Evolutionary conservation across 1,139 yeast genomes (phyloP), one percentile per base, ranked within the genome.

Genomic region (Suhomyces chickasaworum): DNA sequence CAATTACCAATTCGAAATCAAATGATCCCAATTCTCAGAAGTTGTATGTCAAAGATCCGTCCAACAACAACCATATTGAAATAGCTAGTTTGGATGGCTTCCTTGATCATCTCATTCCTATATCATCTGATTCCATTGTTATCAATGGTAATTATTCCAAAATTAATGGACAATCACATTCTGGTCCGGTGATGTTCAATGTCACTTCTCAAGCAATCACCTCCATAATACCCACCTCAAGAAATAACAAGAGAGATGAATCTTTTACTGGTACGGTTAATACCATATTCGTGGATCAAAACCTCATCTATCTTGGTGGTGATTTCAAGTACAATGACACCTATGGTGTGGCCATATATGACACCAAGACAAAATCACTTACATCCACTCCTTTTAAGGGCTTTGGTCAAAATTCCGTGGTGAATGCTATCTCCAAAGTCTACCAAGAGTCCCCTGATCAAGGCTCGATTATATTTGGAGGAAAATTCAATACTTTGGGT

Each of bases 231-330:
- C 51, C 61, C 3, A 27, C 54, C 10, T 34, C 56, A 5, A 44
- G 56, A 4, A 45, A 40, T 16, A 25, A 30, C 20, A 61, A 59
- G 45, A 47, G 63, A 39, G 54, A 56, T 44, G 36, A 53, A 56
- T 55, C 48, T 52, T 57, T 52, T 64, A 55, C 67, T 33, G 95
- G 95, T 1, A 57, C 71, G 0, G 80, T 86, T 4, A 68, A 66
- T 18, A 69, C 88, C 0, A 71, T 83, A 1, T 76, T 71, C 57
- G 57, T 69, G 2, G 79, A 77, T 49, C 65, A 68, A 27, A 69
- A 77, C 15, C 53, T 78, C 21, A 75, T 90, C 0, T 90, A 88
- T 59, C 76, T 89, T 44, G 99, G 98, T 9, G 99, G 99, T 22
- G 73, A 80, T 50, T 81, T 93, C 56, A 64, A 75, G 13, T 84